Base-by-base conservation (phyloP, 345 rosid species). In the Abelmoschus esculentus region DNA sequence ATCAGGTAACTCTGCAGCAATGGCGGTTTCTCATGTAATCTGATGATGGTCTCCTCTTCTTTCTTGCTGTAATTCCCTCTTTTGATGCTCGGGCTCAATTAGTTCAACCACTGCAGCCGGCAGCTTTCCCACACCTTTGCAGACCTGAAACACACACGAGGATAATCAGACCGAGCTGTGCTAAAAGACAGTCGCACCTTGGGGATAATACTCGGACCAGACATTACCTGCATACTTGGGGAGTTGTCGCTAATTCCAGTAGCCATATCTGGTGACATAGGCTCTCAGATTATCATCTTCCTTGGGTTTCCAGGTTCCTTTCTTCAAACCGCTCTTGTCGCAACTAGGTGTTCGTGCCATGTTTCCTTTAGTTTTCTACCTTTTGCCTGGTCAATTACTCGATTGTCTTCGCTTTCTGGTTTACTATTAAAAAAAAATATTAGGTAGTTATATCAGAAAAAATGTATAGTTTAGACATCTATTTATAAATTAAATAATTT, bases 91-190 rank as follows among this genome's bases (percentile, higher is more conserved):
- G 91, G 89, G 70, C 87, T 83, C 47, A 87, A 75, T 32, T 85
- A 87, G 71, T 87, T 87, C 81, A 87, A 34, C 89, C 89, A 84
- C 49, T 89, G 64, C 61, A 87, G 72, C 61, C 91, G 78, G 78
- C 91, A 87, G 57, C 91, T 87, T 87, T 87, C 12, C 91, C 91
- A 44, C 91, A 87, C 70, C 91, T 83, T n/a, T 73, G 65, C 6
- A 86, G 72, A 17, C 88, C 88, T 86, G 74, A 71, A 74, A 70
- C 29, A 26, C 5, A 7, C 22, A 17, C 11, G 18, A 53, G 0
- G 28, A 28, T 28, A 28, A 28, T 28, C 31, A 28, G 31, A 28
- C 31, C 31, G 31, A 28, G 2, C 31, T 2, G 2, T 2, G 31
- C 31, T 28, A 28, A 28, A 28, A 2, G 31, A 2, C 1, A 28